Conservation (phyloP, 805 yeast species). For the Barnettozyma populi region DNA sequence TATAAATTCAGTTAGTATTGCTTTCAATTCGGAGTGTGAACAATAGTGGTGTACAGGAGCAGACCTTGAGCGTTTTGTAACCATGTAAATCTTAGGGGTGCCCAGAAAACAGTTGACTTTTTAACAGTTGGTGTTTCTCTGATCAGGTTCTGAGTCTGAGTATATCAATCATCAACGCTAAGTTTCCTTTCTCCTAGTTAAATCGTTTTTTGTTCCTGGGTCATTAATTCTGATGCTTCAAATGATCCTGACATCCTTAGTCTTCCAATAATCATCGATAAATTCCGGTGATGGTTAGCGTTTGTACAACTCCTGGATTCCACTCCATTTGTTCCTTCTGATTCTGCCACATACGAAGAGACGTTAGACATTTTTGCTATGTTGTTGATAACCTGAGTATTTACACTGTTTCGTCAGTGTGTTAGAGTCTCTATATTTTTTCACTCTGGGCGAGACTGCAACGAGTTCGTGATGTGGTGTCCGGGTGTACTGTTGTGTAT, state of each 20-base stretch:
- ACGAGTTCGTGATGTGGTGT: not conserved
- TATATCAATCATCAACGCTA: too few species aligned
- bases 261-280: too few species aligned
- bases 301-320: not conserved
- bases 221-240: not conserved
- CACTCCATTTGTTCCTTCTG: not conserved
- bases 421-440: not conserved
- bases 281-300: not conserved
- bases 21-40: not conserved
- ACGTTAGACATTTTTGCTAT: slow-evolving; percentile 27
- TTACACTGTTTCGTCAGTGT: not conserved
- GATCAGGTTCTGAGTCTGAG: too few species aligned
- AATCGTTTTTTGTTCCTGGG: not conserved
- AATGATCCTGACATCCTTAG: not conserved
- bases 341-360: slow-evolving; percentile 23
- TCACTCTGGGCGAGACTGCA: not conserved
- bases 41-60: not conserved
- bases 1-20: slow-evolving; percentile 19
- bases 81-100: too few species aligned
- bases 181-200: too few species aligned
- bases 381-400: not conserved
- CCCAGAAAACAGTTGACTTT: too few species aligned
- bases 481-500: not conserved
- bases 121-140: too few species aligned
- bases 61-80: too few species aligned